These are phyloP conservation scores for Boletus mariae DNA, from an alignment of 1,284 basidiomycete species.

Conservation along the genomic window DNA sequence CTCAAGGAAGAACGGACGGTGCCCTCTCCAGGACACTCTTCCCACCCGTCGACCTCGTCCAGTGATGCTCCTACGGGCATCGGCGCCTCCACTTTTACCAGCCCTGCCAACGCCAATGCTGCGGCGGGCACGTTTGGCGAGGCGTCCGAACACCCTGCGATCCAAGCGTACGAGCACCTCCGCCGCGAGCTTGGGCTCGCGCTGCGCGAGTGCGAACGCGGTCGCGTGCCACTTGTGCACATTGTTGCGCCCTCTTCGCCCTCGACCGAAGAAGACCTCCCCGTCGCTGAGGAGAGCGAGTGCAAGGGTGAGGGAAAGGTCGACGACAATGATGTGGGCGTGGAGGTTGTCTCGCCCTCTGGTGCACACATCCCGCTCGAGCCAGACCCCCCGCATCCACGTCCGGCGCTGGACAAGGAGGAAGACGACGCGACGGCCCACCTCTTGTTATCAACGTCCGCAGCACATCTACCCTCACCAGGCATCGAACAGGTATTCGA, in stretches of 20 bases:
- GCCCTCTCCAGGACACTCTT: conserved; percentile 23
- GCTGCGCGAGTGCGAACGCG: conserved; percentile 74
- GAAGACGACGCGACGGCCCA: conserved; percentile 57
- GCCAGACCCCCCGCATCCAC: neutral
- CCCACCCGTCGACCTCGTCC: conserved; percentile 18
- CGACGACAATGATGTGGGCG: conserved; percentile 40
- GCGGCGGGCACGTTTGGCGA: conserved; percentile 9
- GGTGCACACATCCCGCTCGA: conserved; percentile 24
- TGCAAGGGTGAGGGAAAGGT: conserved; percentile 9
- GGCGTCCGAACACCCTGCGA: conserved; percentile 39
- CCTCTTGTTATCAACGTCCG: conserved; percentile 47
- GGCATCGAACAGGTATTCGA: conserved; percentile 78
- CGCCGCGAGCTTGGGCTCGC: conserved; percentile 70
- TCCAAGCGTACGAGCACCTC: conserved; percentile 70
- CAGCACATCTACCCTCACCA: conserved; percentile 52
- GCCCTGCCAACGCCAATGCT: neutral
- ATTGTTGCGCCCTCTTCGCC: conserved; percentile 46
- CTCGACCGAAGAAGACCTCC: conserved; percentile 16
- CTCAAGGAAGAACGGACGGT: conserved; percentile 40
- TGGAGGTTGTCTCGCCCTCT: neutral
- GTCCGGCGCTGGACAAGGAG: neutral
- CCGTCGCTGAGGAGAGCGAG: neutral
- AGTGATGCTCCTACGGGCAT: neutral
- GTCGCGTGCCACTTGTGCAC: conserved; percentile 58
- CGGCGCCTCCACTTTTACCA: neutral